A percentile compares a stretch with the other conserved stretches of the same genome.
phyloP scores from a whole-genome alignment of 805 yeast genomes.

The Wickerhamomyces rabaulensis region DNA sequence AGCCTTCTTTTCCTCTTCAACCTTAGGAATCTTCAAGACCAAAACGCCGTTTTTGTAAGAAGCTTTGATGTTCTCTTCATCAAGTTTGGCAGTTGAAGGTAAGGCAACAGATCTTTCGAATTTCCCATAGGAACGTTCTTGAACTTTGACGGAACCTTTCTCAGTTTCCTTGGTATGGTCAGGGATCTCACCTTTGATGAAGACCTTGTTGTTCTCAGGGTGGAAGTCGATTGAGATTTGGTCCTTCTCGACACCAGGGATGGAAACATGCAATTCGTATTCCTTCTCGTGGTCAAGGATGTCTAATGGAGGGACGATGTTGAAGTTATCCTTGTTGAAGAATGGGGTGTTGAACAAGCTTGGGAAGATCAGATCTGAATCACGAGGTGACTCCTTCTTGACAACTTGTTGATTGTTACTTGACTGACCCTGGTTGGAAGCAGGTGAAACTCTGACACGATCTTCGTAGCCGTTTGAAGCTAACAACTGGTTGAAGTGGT shows the following conservation, averaged over 20 bases:
- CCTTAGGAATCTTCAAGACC: conserved; percentile 37
- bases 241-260: conserved; percentile 45
- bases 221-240: conserved; percentile 41
- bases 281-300: conserved; percentile 37
- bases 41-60: conserved; percentile 41
- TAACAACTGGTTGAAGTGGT: conserved; percentile 31
- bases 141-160: conserved; percentile 24
- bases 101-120: conserved; percentile 39
- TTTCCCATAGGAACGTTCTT: conserved; percentile 33
- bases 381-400: conserved; percentile 1
- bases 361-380: conserved; percentile 14
- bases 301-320: conserved; percentile 39
- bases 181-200: conserved; percentile 40
- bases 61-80: conserved; percentile 41
- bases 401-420: conserved; percentile 6
- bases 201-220: conserved; percentile 37
- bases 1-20: conserved; percentile 20
- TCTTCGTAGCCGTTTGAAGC: conserved; percentile 23
- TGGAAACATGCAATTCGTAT: conserved; percentile 37
- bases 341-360: conserved; percentile 24
- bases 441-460: conserved; percentile 19
- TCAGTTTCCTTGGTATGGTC: conserved; percentile 19
- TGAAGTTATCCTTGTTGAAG: conserved; percentile 14
- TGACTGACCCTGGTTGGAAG: conserved; percentile 4
- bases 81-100: conserved; percentile 33